Conservation (phyloP, 106 monocot species). For the Acanthochlamys bracteata region DNA sequence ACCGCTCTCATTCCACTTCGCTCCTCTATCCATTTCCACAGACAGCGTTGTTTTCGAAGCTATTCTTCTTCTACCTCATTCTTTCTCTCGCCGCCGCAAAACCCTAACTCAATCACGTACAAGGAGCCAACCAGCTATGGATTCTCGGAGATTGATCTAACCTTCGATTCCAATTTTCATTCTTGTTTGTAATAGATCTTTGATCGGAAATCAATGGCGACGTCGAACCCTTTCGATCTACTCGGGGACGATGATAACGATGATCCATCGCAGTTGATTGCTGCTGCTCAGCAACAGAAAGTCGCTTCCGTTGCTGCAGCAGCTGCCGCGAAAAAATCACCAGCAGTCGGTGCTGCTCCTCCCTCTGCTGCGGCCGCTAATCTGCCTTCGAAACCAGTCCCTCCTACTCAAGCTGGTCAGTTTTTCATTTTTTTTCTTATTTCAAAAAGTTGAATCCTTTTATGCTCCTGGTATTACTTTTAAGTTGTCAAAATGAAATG, state of each 20-base stretch:
- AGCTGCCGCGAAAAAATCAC: conserved; percentile 6
- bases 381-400: conserved; percentile 58
- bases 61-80: no score
- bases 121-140: no score
- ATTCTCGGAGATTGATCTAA: no score
- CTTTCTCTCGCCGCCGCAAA: no score
- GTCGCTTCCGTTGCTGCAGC: conserved; percentile 15
- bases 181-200: no score
- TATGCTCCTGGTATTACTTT: not conserved
- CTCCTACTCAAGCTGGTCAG: conserved; percentile 71
- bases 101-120: no score
- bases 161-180: no score
- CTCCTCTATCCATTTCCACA: no score
- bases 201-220: conserved; percentile 18
- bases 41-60: no score
- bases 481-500: not conserved
- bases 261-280: conserved; percentile 48
- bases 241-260: conserved; percentile 61
- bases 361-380: conserved; percentile 19
- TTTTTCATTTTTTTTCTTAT: not conserved
- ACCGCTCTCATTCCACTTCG: no score
- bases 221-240: conserved; percentile 63
- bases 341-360: conserved; percentile 2
- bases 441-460: not conserved
- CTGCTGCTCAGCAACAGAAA: conserved; percentile 35